Evolutionary conservation across 169 alveolate genomes (phyloP).

Genomic region (Plasmodium billcollinsi): DNA sequence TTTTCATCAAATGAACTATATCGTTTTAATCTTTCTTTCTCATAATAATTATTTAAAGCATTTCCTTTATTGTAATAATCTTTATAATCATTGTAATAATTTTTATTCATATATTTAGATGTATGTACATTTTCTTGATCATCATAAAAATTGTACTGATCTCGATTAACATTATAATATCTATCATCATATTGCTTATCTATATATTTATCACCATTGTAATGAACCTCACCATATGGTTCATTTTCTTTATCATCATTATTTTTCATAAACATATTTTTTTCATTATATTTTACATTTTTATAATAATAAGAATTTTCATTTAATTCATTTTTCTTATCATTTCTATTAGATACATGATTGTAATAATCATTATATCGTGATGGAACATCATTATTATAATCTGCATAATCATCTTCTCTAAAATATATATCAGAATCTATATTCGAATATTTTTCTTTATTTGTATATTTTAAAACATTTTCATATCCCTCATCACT

Average conservation of each 20-base stretch:
- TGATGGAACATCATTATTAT: not conserved
- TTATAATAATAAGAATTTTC: conserved; percentile 1
- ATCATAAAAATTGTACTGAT: not conserved
- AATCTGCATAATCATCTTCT: conserved; percentile 3
- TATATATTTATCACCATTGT: too few species aligned
- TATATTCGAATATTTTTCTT: not conserved
- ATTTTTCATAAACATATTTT: not conserved
- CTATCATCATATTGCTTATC: too few species aligned
- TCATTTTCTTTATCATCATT: not conserved
- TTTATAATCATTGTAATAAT: not conserved
- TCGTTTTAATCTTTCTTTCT: conserved; percentile 9
- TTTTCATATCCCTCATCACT: not conserved
- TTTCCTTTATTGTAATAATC: not conserved
- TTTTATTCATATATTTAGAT: not conserved
- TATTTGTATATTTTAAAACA: too few species aligned
- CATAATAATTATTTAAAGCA: not conserved
- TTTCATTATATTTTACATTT: not conserved
- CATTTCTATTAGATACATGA: not conserved
- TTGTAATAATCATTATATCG: not conserved
- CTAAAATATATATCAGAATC: not conserved
- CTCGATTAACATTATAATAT: conserved; percentile 2
- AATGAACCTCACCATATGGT: not conserved
- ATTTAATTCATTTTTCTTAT: not conserved
- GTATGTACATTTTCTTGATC: not conserved
- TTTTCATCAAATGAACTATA: conserved; percentile 6